Conservation (phyloP, 495 filamentous ascomycete species). For the Physcia stellaris region DNA sequence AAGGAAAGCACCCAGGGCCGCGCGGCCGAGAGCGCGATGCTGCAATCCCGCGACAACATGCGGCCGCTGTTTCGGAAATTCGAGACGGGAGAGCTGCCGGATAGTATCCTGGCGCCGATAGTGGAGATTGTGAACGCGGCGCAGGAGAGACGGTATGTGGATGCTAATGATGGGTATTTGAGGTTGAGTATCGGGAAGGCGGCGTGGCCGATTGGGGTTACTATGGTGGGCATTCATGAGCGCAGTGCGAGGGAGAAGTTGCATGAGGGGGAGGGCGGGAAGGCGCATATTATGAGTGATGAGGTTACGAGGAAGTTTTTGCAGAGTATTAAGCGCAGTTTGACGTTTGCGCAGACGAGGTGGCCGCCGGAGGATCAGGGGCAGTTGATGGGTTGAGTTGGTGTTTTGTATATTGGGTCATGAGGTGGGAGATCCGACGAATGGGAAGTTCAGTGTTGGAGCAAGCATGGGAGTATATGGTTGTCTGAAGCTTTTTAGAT, state of each 20-base stretch:
- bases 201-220: constrained; percentile 98
- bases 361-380: constrained; percentile 89
- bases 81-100: constrained; percentile 63
- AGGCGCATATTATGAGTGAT: constrained; percentile 94
- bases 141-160: constrained; percentile 81
- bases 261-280: constrained; percentile 63
- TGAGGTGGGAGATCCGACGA: too few species aligned
- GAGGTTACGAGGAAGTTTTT: constrained; percentile 89
- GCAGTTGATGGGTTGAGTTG: constrained; percentile 97
- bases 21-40: constrained; percentile 63
- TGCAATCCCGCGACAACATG: constrained; percentile 73
- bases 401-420: too few species aligned
- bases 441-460: too few species aligned
- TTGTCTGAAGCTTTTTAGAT: too few species aligned
- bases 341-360: constrained; percentile 91
- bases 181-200: constrained; percentile 93
- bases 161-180: constrained; percentile 92
- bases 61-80: constrained; percentile 81
- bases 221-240: constrained; percentile 99
- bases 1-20: constrained; percentile 65
- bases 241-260: constrained; percentile 88
- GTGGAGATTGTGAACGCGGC: constrained; percentile 89
- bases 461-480: too few species aligned
- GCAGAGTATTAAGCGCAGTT: constrained; percentile 93
- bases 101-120: constrained; percentile 65